Percentiles rank a stretch among this genome's conserved stretches.
These are phyloP conservation scores for Corymbia calophylla DNA, from an alignment of 441 rosid species.

Conservation along the genomic window DNA sequence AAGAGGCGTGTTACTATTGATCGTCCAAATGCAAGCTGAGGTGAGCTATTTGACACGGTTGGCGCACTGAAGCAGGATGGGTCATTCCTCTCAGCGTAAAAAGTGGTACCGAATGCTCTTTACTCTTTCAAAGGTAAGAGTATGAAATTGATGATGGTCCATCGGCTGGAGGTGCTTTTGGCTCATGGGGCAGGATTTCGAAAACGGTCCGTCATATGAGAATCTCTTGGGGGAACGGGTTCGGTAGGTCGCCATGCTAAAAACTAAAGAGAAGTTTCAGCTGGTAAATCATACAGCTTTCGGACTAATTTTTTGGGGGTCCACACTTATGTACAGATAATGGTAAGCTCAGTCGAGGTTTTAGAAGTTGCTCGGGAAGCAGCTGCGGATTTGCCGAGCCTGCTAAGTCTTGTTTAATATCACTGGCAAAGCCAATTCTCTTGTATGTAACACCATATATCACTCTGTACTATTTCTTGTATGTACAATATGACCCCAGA, in stretches of 20 bases:
- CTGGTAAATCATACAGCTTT: constrained; percentile 6
- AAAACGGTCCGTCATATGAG: neutral
- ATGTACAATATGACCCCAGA: constrained; percentile 20
- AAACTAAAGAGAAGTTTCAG: constrained; percentile 8
- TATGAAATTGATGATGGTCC: neutral
- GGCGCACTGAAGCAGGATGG: neutral
- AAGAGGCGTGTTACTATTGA: neutral
- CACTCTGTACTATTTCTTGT: constrained; percentile 15
- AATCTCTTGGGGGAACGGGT: constrained; percentile 4
- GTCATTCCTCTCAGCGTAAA: constrained; percentile 8
- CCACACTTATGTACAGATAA: constrained; percentile 37
- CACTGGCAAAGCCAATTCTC: constrained; percentile 10
- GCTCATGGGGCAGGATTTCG: neutral
- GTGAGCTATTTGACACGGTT: constrained; percentile 1
- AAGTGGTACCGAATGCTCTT: neutral
- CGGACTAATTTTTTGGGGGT: constrained; percentile 15
- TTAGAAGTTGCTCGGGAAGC: constrained; percentile 15
- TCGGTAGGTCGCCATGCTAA: constrained; percentile 15
- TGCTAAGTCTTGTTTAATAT: constrained; percentile 1
- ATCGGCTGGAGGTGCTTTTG: neutral
- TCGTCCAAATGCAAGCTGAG: neutral
- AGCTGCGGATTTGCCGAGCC: constrained; percentile 14
- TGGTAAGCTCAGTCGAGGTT: constrained; percentile 17
- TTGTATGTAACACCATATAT: constrained; percentile 8
- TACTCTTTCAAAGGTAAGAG: neutral